phyloP scores from a whole-genome alignment of 768 basidiomycete genomes.

The Rhizopogon vesiculosus region DNA sequence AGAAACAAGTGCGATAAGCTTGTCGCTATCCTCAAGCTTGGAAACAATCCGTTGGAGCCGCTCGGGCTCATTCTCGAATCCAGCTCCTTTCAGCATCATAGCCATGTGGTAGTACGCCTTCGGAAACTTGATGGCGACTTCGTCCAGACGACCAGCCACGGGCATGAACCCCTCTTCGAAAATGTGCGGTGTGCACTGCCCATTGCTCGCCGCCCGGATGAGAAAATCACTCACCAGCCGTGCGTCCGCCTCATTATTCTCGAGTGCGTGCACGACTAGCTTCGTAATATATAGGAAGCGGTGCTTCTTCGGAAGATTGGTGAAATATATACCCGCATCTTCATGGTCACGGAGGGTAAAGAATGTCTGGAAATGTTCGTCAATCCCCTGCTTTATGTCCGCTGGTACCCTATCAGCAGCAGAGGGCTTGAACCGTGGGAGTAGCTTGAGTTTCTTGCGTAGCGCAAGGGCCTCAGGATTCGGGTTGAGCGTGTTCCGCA shows the following conservation, averaged over 20 bases:
- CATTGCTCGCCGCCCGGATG: slow-evolving; percentile 52
- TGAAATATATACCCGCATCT: slow-evolving; percentile 87
- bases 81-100: slow-evolving; percentile 66
- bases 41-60: slow-evolving; percentile 49
- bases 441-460: slow-evolving; percentile 68
- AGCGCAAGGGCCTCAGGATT: slow-evolving; percentile 24
- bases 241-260: slow-evolving; percentile 79
- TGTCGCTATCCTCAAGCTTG: slow-evolving; percentile 58
- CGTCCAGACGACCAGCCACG: slow-evolving; percentile 75
- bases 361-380: slow-evolving; percentile 82
- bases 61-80: slow-evolving; percentile 54
- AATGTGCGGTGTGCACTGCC: slow-evolving; percentile 48
- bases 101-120: slow-evolving; percentile 77
- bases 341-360: slow-evolving; percentile 78
- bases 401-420: slow-evolving; percentile 45
- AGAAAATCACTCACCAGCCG: slow-evolving; percentile 76
- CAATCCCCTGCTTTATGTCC: slow-evolving; percentile 70
- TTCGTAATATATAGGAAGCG: slow-evolving; percentile 70
- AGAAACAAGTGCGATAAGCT: slow-evolving; percentile 37
- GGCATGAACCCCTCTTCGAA: slow-evolving; percentile 75
- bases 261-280: slow-evolving; percentile 67
- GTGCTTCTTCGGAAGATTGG: slow-evolving; percentile 59
- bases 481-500: too few species aligned
- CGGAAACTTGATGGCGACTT: slow-evolving; percentile 87
- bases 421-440: slow-evolving; percentile 70